Evolutionary conservation across 768 basidiomycete genomes (phyloP), one percentile per base, ranked within the genome.

Genomic region (Hortiboletus flavorubellus): DNA sequence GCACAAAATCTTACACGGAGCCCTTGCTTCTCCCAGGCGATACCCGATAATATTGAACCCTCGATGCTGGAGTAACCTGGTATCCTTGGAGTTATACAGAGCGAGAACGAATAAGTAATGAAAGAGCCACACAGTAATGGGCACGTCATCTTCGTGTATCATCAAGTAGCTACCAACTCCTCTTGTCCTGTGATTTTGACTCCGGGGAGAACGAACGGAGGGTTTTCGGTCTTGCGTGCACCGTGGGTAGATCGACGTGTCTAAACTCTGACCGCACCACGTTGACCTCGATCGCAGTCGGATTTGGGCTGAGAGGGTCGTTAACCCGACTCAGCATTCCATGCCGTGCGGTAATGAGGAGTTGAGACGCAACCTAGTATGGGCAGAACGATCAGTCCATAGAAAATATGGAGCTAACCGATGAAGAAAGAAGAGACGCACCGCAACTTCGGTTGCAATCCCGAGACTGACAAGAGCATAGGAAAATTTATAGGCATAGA

Each of bases 321-420:
- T 5, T 38, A 30, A 8, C 1, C 18, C 39, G 61, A 43, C 30
- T 53, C 26, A 41, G 0, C 44, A 60, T 16, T 5, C 34, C 61
- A 31, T 64, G 45, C 6, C 61, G 61, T 21, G 61, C 58, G 5
- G 51, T 63, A 18, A 64, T 33, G 41, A 63, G 58, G 5, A 63
- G 30, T 34, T 59, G 61, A n/a, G 61, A 63, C 21, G 34, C 21
- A 8, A 60, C 7, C 61, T 62, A 16, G 21, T 21, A 21, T 3
- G 38, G 14, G 21, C 5, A 35, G 35, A n/a, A 30, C 2, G 15
- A 34, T 62, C 18, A 48, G 26, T 30, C 21, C 41, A 4, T 11
- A 15, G 12, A 26, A 44, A 6, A 11, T 1, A 21, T 8, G 5
- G n/a, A 5, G 12, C 5, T 37, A 10, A 4, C 4, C 1, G 18